These are phyloP conservation scores for Blastobotrys petasosporus DNA, from an alignment of 1,139 yeast genomes.

Conservation along the genomic window DNA sequence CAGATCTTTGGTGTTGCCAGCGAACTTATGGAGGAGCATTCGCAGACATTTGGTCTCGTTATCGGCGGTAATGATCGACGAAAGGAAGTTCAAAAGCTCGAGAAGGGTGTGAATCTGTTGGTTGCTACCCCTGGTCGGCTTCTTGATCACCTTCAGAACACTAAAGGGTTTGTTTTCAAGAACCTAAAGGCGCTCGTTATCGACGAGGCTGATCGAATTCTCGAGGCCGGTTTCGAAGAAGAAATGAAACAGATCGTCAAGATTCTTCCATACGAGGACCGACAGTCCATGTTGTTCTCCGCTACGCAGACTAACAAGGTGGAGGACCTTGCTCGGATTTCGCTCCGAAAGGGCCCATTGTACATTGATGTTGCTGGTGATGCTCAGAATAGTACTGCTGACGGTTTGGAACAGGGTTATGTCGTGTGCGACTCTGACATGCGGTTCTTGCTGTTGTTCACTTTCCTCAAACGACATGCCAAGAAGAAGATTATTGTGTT, in stretches of 20 bases:
- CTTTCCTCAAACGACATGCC: conserved; percentile 83
- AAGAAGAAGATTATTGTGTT: conserved; percentile 89
- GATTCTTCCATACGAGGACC: conserved; percentile 85
- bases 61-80: conserved; percentile 98
- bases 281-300: conserved; percentile 95
- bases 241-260: conserved; percentile 96
- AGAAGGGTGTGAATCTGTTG: conserved; percentile 86
- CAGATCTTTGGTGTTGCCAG: conserved; percentile 97
- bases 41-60: conserved; percentile 92
- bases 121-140: conserved; percentile 98
- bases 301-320: conserved; percentile 99
- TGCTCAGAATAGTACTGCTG: conserved; percentile 78
- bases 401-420: conserved; percentile 96
- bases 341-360: conserved; percentile 90
- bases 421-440: conserved; percentile 96
- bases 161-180: conserved; percentile 88
- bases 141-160: conserved; percentile 92
- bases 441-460: conserved; percentile 80
- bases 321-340: conserved; percentile 94
- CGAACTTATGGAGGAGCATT: conserved; percentile 76
- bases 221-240: conserved; percentile 96
- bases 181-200: conserved; percentile 89
- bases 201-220: conserved; percentile 95
- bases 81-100: conserved; percentile 91
- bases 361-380: conserved; percentile 91